Conservation (phyloP, 23 red algal genomes). For the Gracilariopsis chorda region DNA sequence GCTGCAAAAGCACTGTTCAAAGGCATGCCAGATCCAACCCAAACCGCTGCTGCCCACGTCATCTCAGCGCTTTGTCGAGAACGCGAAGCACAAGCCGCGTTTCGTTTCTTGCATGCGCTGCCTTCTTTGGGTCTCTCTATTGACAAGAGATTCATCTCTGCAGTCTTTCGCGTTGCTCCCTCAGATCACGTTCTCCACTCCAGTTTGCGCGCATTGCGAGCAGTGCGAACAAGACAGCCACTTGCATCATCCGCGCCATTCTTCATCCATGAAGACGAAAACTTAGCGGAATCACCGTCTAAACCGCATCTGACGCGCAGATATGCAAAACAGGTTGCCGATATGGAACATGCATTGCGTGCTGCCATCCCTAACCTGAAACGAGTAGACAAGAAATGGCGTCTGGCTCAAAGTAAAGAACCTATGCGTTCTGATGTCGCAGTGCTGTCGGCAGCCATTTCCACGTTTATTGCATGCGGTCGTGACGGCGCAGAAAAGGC, state of each 20-base stretch:
- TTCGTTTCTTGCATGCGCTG: neutral
- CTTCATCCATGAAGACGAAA: slow-evolving; percentile 19
- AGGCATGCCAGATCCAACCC: slow-evolving; percentile 27
- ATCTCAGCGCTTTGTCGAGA: slow-evolving; percentile 34
- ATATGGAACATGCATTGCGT: slow-evolving; percentile 7
- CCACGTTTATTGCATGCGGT: slow-evolving; percentile 16
- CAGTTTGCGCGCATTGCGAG: neutral
- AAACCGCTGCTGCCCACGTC: slow-evolving; percentile 26
- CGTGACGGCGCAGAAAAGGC: neutral
- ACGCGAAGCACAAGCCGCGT: slow-evolving; percentile 28
- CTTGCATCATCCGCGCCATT: neutral
- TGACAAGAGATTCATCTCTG: slow-evolving; percentile 26
- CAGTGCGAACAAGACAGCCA: neutral
- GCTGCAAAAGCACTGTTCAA: slow-evolving; percentile 35
- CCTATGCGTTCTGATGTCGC: slow-evolving; percentile 4
- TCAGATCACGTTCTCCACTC: neutral
- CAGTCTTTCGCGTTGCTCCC: slow-evolving; percentile 4
- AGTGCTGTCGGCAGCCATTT: slow-evolving; percentile 51
- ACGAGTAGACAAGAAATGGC: slow-evolving; percentile 23
- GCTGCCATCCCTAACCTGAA: neutral
- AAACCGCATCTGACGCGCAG: neutral
- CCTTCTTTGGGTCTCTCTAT: neutral
- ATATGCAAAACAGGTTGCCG: neutral
- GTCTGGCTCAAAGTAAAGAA: neutral
- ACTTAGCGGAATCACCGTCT: neutral